These are phyloP conservation scores for Sarocladium strictum DNA, from an alignment of 2,329 filamentous ascomycete species.

Conservation along the genomic window DNA sequence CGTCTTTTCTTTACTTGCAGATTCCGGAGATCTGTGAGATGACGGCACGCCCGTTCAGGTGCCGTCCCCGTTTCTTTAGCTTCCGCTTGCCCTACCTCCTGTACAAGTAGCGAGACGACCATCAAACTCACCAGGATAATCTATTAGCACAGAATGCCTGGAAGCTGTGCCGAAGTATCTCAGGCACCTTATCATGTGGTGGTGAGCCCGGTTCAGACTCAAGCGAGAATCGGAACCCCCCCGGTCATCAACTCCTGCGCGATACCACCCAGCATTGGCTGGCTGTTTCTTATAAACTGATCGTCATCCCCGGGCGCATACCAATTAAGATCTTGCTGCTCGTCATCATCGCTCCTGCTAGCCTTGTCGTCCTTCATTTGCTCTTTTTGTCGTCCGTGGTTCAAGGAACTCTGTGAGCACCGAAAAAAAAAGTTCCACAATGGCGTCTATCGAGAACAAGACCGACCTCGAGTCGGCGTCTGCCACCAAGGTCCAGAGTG, in stretches of 20 bases:
- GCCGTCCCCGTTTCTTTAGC: no score
- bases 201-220: no score
- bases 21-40: neutral
- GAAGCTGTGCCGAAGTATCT: no score
- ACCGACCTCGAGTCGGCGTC: constrained; percentile 1
- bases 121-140: no score
- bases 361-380: neutral
- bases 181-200: neutral
- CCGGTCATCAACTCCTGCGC: neutral
- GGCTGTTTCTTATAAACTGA: neutral
- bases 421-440: no score
- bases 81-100: neutral
- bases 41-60: no score
- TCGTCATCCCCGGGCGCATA: neutral
- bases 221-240: no score
- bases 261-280: neutral
- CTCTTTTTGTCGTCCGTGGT: neutral
- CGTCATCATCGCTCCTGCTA: neutral
- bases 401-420: no score
- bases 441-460: neutral
- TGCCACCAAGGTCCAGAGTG: neutral
- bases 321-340: neutral
- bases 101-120: no score
- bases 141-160: no score
- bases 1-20: neutral